These are phyloP conservation scores for Henckelia pumila DNA, from an alignment of 257 asterid genomes.

Conservation along the genomic window DNA sequence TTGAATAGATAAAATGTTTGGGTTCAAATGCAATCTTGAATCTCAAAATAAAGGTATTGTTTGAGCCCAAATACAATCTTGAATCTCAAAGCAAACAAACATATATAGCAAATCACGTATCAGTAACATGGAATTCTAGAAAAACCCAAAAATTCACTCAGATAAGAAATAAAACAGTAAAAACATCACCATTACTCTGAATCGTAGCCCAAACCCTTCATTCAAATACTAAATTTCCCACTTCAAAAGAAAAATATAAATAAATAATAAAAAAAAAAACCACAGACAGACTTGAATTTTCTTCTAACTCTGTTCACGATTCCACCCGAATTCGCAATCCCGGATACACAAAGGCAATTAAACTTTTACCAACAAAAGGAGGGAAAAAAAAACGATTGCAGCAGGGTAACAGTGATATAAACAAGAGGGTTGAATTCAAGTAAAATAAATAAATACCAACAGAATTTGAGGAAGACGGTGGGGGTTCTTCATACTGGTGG, in stretches of 20 bases:
- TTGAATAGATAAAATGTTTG: neutral
- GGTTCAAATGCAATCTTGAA: too few species aligned
- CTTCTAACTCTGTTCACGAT: neutral
- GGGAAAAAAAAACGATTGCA: too few species aligned
- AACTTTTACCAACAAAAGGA: too few species aligned
- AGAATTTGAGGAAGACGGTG: slow-evolving; percentile 45
- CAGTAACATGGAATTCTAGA: too few species aligned
- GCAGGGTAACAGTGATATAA: neutral
- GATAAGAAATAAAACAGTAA: slow-evolving; percentile 12
- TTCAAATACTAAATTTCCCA: neutral
- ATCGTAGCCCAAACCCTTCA: neutral
- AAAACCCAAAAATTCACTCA: neutral
- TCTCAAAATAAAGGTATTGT: too few species aligned
- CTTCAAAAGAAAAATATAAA: neutral
- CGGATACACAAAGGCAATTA: neutral
- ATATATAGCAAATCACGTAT: neutral
- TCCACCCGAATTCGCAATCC: neutral
- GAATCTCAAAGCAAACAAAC: neutral
- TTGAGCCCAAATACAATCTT: neutral
- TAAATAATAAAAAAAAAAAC: too few species aligned
- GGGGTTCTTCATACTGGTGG: slow-evolving; percentile 47
- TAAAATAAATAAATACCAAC: slow-evolving; percentile 30
- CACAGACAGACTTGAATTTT: too few species aligned
- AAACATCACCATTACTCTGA: slow-evolving; percentile 1
- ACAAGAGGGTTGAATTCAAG: neutral